A percentile compares a stretch with the other conserved stretches of the same genome.
phyloP scores from a whole-genome alignment of 352 stramenopile species.

The Globisporangium takayamanum region DNA sequence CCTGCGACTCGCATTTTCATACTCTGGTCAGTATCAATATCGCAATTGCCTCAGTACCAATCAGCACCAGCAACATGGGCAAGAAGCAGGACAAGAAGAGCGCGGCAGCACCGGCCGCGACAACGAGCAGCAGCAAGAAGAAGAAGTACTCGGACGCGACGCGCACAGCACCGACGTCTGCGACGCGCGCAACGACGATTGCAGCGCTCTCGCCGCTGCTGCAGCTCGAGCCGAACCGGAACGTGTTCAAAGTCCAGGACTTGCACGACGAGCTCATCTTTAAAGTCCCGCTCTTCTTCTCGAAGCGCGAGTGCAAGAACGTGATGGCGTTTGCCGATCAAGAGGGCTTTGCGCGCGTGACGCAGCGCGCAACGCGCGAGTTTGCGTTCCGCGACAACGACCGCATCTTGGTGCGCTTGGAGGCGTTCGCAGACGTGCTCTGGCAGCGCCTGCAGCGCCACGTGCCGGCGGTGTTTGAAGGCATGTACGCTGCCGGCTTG shows the following conservation, averaged over 20 bases:
- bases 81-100: slow-evolving; percentile 10
- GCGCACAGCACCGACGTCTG: slow-evolving; percentile 5
- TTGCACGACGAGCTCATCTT: slow-evolving; percentile 68
- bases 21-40: no score
- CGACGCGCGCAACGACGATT: slow-evolving; percentile 1
- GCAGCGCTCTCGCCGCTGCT: slow-evolving; percentile 25
- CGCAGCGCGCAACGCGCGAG: slow-evolving; percentile 53
- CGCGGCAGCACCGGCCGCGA: not conserved
- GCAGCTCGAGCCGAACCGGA: slow-evolving; percentile 35
- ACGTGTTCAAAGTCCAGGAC: slow-evolving; percentile 23
- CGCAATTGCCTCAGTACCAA: not conserved
- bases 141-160: slow-evolving; percentile 16
- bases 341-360: slow-evolving; percentile 61
- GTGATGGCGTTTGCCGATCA: slow-evolving; percentile 51
- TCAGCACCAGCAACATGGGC: slow-evolving; percentile 1
- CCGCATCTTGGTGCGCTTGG: slow-evolving; percentile 52
- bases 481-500: slow-evolving; percentile 54
- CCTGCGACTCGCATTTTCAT: slow-evolving; percentile 18
- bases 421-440: slow-evolving; percentile 56
- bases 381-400: slow-evolving; percentile 78
- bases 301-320: slow-evolving; percentile 46
- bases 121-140: slow-evolving; percentile 6
- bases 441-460: slow-evolving; percentile 56
- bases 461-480: slow-evolving; percentile 49
- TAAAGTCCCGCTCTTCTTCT: slow-evolving; percentile 55